phyloP scores from a whole-genome alignment of 768 basidiomycete species.

The Omphalotus guepiniiformis region DNA sequence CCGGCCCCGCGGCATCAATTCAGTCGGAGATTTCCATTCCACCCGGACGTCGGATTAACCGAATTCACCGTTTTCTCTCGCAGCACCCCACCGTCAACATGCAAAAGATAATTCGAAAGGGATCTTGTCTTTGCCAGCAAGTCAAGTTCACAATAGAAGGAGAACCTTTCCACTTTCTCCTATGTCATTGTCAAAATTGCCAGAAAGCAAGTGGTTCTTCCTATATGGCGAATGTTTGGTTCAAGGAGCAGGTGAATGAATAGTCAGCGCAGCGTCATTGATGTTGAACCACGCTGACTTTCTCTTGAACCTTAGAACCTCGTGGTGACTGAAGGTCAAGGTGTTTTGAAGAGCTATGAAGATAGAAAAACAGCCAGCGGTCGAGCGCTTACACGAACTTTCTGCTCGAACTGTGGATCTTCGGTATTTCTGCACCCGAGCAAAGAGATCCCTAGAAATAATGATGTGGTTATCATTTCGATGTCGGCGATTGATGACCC shows the following conservation, averaged over 20 bases:
- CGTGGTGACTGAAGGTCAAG: conserved; percentile 22
- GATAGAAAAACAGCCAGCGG: conserved; percentile 30
- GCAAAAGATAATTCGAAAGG: neutral
- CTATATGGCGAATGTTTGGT: conserved; percentile 36
- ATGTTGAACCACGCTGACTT: neutral
- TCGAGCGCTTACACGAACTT: conserved; percentile 24
- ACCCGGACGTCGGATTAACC: too few species aligned
- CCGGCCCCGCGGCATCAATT: too few species aligned
- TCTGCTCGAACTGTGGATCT: conserved; percentile 34
- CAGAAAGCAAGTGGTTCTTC: conserved; percentile 38
- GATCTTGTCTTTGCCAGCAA: conserved; percentile 32
- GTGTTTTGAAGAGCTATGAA: conserved; percentile 22
- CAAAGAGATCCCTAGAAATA: too few species aligned
- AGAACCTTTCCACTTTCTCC: conserved; percentile 32
- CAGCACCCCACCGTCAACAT: neutral
- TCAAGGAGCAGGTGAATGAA: conserved; percentile 27
- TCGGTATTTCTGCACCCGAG: too few species aligned
- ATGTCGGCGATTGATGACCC: too few species aligned
- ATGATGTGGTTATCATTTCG: too few species aligned
- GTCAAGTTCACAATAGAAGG: conserved; percentile 32
- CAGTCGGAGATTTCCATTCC: too few species aligned
- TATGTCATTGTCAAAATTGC: conserved; percentile 42
- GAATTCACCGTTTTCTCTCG: too few species aligned
- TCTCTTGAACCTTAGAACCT: conserved; percentile 20
- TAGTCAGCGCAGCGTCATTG: neutral